These are phyloP conservation scores for Diddensiella caesifluorescens DNA, from an alignment of 805 yeast genomes.

Conservation along the genomic window DNA sequence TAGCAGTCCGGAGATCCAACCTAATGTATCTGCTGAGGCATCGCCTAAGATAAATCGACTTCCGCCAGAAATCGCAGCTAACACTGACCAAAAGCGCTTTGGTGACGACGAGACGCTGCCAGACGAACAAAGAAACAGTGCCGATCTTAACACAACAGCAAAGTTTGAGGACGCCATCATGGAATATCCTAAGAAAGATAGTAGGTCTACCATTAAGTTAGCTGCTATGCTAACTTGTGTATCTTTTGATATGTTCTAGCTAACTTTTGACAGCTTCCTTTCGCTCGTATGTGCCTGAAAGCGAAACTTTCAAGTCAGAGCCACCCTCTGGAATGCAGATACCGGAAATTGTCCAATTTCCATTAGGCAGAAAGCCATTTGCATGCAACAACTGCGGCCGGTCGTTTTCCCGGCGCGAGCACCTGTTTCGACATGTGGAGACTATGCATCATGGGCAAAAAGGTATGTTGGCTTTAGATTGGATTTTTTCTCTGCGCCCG, in stretches of 20 bases:
- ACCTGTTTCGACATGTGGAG: conserved; percentile 22
- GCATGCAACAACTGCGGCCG: conserved; percentile 22
- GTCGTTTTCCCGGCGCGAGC: conserved; percentile 24
- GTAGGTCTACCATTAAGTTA: conserved; percentile 3
- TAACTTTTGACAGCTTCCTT: conserved; percentile 3
- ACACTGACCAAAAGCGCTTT: neutral
- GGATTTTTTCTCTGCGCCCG: neutral
- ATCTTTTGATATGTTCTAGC: neutral
- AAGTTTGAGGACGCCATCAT: neutral
- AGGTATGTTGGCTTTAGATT: conserved; percentile 8
- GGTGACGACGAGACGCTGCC: neutral
- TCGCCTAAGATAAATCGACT: neutral
- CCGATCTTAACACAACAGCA: neutral
- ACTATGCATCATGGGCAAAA: conserved; percentile 25
- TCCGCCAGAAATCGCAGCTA: neutral
- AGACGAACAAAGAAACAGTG: neutral
- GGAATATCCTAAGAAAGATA: conserved; percentile 2
- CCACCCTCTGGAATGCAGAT: conserved; percentile 1
- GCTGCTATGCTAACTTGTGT: neutral
- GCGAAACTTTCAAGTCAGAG: conserved; percentile 7
- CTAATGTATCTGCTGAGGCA: neutral
- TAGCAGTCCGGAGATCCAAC: neutral
- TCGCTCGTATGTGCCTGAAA: conserved; percentile 8
- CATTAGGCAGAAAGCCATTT: conserved; percentile 18
- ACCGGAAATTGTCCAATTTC: conserved; percentile 1